These are phyloP conservation scores for Phytophthora litchii DNA, from an alignment of 352 stramenopile species.

Conservation along the genomic window DNA sequence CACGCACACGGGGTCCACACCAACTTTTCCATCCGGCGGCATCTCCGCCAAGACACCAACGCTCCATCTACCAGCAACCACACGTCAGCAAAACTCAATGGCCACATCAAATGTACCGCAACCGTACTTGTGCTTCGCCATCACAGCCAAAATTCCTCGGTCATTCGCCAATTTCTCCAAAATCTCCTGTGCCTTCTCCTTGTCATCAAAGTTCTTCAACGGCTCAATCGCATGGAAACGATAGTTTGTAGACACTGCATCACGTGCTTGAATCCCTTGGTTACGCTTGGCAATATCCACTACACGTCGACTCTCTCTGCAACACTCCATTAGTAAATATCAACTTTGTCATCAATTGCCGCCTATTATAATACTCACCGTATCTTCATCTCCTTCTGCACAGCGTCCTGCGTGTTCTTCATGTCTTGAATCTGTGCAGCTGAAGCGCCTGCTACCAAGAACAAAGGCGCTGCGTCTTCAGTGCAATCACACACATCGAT, in stretches of 20 bases:
- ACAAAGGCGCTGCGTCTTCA: conserved; percentile 24
- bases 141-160: conserved; percentile 85
- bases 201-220: conserved; percentile 63
- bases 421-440: conserved; percentile 54
- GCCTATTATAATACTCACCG: conserved; percentile 34
- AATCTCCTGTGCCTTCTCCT: conserved; percentile 70
- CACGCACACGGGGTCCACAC: conserved; percentile 85
- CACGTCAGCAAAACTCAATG: neutral
- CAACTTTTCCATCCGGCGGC: conserved; percentile 91
- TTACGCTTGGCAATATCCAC: conserved; percentile 71
- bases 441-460: conserved; percentile 58
- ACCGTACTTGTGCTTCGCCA: conserved; percentile 87
- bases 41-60: conserved; percentile 90
- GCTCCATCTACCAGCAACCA: conserved; percentile 61
- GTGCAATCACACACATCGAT: conserved; percentile 37
- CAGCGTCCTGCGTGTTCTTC: conserved; percentile 46
- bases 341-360: neutral
- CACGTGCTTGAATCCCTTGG: conserved; percentile 34
- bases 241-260: conserved; percentile 54
- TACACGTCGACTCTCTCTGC: conserved; percentile 54
- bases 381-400: conserved; percentile 48
- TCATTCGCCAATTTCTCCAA: conserved; percentile 87
- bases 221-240: conserved; percentile 77
- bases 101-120: neutral
- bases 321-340: conserved; percentile 7